A percentile compares a stretch with the other conserved stretches of the same genome.
These are phyloP conservation scores for Melanomma pulvis-pyrius DNA, from an alignment of 495 filamentous ascomycete genomes.

Conservation along the genomic window DNA sequence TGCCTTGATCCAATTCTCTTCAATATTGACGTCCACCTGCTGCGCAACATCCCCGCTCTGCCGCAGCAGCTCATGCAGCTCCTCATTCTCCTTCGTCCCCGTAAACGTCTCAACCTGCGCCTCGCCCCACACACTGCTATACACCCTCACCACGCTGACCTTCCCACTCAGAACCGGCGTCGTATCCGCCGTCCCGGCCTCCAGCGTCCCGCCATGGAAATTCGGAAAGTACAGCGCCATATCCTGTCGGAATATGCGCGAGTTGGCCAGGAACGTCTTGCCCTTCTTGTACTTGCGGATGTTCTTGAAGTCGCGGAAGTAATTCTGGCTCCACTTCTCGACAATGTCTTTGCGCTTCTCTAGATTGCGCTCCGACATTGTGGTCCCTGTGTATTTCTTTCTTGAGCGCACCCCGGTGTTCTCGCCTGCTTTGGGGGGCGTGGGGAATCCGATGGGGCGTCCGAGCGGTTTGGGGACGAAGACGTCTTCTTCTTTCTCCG, in stretches of 20 bases:
- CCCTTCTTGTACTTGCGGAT: constrained; percentile 73
- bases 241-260: constrained; percentile 72
- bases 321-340: constrained; percentile 69
- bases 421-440: constrained; percentile 73
- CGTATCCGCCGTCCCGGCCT: constrained; percentile 61
- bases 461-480: constrained; percentile 70
- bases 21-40: constrained; percentile 81
- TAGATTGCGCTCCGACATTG: constrained; percentile 82
- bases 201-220: constrained; percentile 74
- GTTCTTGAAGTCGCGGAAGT: constrained; percentile 91
- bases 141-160: constrained; percentile 77
- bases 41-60: constrained; percentile 59
- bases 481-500: constrained; percentile 52
- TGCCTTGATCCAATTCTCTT: constrained; percentile 77
- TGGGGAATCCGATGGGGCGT: constrained; percentile 76
- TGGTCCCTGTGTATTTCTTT: constrained; percentile 71
- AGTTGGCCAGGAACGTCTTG: constrained; percentile 83
- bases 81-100: constrained; percentile 63
- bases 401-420: constrained; percentile 77
- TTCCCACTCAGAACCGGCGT: constrained; percentile 69
- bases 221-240: constrained; percentile 92
- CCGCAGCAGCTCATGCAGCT: constrained; percentile 57
- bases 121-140: constrained; percentile 82
- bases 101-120: constrained; percentile 74
- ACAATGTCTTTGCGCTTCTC: constrained; percentile 66